Evolutionary conservation across 495 filamentous ascomycete species (phyloP).

Genomic region (Hyaloscypha hepaticicola): DNA sequence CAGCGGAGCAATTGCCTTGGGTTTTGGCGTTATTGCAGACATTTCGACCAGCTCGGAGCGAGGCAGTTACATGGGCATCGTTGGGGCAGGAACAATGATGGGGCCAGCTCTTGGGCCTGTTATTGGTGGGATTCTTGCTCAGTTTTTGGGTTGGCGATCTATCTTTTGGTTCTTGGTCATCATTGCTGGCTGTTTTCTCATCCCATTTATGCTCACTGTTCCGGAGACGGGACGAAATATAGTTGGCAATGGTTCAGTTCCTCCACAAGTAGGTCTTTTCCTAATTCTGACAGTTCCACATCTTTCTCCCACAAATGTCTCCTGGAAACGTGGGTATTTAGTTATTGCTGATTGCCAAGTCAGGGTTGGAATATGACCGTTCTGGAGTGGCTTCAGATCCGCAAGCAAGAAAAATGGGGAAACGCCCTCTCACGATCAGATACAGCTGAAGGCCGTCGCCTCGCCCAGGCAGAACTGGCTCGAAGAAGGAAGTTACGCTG

Average conservation of each 20-base stretch:
- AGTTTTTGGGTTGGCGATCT: constrained; percentile 66
- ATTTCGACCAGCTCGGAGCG: constrained; percentile 57
- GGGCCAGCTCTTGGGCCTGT: constrained; percentile 48
- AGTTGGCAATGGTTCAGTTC: constrained; percentile 68
- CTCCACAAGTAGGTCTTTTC: no score
- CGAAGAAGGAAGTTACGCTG: constrained; percentile 53
- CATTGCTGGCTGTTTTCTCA: constrained; percentile 48
- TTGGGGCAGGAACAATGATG: constrained; percentile 45
- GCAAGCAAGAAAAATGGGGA: constrained; percentile 32
- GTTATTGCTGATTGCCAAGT: no score
- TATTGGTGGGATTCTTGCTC: constrained; percentile 61
- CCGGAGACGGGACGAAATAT: constrained; percentile 71
- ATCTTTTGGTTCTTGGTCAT: constrained; percentile 78
- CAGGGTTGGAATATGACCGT: constrained; percentile 54
- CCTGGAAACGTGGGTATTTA: no score
- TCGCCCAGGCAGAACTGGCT: constrained; percentile 33
- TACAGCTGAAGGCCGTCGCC: constrained; percentile 24
- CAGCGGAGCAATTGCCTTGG: constrained; percentile 56
- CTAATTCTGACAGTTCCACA: no score
- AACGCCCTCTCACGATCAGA: constrained; percentile 21
- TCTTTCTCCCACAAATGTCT: no score
- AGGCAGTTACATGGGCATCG: constrained; percentile 58
- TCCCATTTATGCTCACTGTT: constrained; percentile 52
- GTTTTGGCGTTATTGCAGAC: constrained; percentile 61
- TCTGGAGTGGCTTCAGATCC: constrained; percentile 41